A percentile compares a stretch with the other conserved stretches of the same genome.
phyloP scores from a whole-genome alignment of 192 early-diverging fungal genomes.

The Entomortierella lignicola region DNA sequence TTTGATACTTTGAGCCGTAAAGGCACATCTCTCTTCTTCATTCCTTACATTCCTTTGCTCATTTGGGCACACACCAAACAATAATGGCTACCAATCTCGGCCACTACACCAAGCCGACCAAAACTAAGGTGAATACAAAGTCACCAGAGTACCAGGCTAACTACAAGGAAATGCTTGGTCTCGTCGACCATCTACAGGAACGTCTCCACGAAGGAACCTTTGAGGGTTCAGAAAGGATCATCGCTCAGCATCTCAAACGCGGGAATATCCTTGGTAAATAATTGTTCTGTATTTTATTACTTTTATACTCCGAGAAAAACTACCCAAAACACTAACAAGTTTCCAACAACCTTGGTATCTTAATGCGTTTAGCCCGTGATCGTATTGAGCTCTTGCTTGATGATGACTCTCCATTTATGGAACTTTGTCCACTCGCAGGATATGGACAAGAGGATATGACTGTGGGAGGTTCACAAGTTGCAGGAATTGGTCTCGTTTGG shows the following conservation, averaged over 20 bases:
- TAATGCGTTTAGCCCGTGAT: conserved; percentile 59
- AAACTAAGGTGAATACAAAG: conserved; percentile 49
- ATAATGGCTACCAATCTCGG: conserved; percentile 35
- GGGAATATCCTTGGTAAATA: conserved; percentile 66
- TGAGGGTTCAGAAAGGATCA: conserved; percentile 59
- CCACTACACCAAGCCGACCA: conserved; percentile 37
- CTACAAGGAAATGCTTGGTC: conserved; percentile 60
- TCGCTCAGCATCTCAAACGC: conserved; percentile 63
- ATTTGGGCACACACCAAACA: background rate
- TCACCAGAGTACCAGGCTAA: conserved; percentile 55
- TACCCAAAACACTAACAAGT: background rate
- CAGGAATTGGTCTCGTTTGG: conserved; percentile 73
- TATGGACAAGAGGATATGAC: conserved; percentile 72
- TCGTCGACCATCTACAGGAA: conserved; percentile 62
- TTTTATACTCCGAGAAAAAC: too few species aligned
- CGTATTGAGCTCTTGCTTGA: conserved; percentile 70
- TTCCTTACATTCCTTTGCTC: background rate
- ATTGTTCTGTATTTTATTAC: background rate
- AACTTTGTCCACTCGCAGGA: conserved; percentile 70
- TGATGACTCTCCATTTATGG: conserved; percentile 73
- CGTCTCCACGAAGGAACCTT: conserved; percentile 60
- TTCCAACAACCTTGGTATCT: background rate
- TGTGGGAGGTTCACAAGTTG: conserved; percentile 68
- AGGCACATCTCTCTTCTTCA: background rate
- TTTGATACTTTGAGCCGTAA: too few species aligned